Conservation (phyloP, 2,329 filamentous ascomycete species). For the Sordariomycetes sp. region DNA sequence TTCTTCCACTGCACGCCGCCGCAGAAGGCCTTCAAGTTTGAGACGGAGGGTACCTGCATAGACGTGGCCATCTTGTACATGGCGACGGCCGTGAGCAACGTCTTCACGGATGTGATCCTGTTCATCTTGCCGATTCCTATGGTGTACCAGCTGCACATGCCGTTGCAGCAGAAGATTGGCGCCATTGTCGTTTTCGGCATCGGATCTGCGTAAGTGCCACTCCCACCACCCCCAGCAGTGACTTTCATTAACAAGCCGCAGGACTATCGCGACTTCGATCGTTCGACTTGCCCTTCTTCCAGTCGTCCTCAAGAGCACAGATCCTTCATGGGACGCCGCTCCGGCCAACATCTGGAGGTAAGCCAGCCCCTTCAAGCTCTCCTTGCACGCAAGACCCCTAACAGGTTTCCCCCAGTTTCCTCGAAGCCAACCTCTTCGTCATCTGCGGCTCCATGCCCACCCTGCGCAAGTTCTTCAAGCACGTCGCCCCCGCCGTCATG, state of each 20-base stretch:
- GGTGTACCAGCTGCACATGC: conserved; percentile 31
- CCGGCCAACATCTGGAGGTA: conserved; percentile 18
- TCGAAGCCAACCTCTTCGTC: conserved; percentile 28
- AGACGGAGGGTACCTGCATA: conserved; percentile 25
- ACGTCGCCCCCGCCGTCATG: conserved; percentile 18
- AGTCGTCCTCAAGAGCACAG: conserved; percentile 12
- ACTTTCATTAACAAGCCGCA: conserved; percentile 3
- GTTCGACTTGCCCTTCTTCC: conserved; percentile 16
- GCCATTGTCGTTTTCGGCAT: conserved; percentile 33
- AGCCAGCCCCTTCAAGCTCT: conserved; percentile 10
- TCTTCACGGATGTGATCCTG: conserved; percentile 34
- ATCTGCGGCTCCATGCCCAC: conserved; percentile 30
- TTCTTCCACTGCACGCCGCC: conserved; percentile 14
- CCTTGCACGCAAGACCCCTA: background rate
- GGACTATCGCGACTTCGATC: conserved; percentile 21
- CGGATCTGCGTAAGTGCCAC: conserved; percentile 16
- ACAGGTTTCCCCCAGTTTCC: conserved; percentile 13
- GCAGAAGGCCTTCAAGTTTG: conserved; percentile 12
- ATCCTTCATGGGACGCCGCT: conserved; percentile 18
- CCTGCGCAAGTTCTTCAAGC: conserved; percentile 22
- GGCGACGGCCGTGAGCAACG: conserved; percentile 35
- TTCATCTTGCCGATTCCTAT: conserved; percentile 35
- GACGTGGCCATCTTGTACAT: conserved; percentile 36
- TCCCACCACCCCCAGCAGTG: background rate
- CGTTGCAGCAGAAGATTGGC: conserved; percentile 31